Evolutionary conservation across 768 basidiomycete species (phyloP).

Genomic region (Leccinum rimulosum): DNA sequence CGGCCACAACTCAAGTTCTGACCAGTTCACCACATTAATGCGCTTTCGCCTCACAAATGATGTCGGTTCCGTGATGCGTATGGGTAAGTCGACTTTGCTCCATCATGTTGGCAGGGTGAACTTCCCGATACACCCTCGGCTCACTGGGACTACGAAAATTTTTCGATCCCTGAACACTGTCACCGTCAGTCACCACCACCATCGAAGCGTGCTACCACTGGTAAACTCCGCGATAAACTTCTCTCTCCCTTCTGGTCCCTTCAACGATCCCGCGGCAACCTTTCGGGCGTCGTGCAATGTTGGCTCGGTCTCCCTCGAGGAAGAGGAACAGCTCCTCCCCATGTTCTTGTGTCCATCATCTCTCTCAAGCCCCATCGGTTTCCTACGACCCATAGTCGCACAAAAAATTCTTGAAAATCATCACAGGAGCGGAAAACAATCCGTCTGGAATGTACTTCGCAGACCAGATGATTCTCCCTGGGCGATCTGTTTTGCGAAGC

Average conservation of each 20-base stretch:
- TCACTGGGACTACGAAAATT: background rate
- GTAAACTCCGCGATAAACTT: conserved; percentile 28
- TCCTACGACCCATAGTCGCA: conserved; percentile 15
- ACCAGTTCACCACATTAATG: background rate
- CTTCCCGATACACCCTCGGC: background rate
- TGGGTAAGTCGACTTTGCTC: background rate
- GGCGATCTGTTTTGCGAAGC: conserved; percentile 22
- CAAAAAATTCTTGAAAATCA: conserved; percentile 14
- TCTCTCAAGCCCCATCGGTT: conserved; percentile 18
- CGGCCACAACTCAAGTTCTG: background rate
- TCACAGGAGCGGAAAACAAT: conserved; percentile 1
- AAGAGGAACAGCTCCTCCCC: conserved; percentile 23
- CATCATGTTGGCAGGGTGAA: background rate
- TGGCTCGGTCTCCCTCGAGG: background rate
- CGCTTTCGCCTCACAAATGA: background rate
- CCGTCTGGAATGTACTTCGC: conserved; percentile 21
- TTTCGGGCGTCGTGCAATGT: conserved; percentile 23
- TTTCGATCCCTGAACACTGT: conserved; percentile 2
- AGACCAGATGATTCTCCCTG: conserved; percentile 14
- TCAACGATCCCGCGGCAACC: conserved; percentile 10
- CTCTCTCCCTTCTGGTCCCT: conserved; percentile 24
- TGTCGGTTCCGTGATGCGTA: background rate
- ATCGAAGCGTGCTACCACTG: conserved; percentile 18
- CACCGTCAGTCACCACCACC: background rate
- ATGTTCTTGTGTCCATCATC: conserved; percentile 16